A percentile compares a stretch with the other conserved stretches of the same genome.
These are phyloP conservation scores for Candida lessepsii DNA, from an alignment of 805 yeast species.

Conservation along the genomic window DNA sequence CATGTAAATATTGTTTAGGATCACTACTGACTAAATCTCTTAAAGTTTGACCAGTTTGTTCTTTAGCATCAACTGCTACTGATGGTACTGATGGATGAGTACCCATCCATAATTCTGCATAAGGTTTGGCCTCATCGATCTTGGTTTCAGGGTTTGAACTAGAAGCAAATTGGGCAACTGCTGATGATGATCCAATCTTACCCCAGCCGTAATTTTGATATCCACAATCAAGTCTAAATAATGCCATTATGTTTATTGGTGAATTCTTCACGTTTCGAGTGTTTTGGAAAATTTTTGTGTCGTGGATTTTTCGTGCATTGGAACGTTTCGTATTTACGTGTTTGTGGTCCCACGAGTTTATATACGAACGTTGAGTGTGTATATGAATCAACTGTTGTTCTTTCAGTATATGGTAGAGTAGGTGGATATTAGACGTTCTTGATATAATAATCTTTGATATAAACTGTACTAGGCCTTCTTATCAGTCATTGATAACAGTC, in stretches of 20 bases:
- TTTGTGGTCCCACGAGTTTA: neutral
- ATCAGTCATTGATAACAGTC: neutral
- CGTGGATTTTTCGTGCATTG: neutral
- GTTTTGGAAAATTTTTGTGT: neutral
- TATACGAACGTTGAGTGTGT: too few relatives aligned
- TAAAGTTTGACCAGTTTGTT: constrained; percentile 51
- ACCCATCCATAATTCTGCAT: constrained; percentile 99
- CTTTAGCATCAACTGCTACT: constrained; percentile 41
- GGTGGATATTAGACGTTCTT: too few relatives aligned
- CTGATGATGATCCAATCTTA: constrained; percentile 77
- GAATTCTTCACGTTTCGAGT: neutral
- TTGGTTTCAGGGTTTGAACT: constrained; percentile 58
- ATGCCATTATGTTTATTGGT: constrained; percentile 7
- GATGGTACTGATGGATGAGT: constrained; percentile 94
- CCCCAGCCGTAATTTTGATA: constrained; percentile 87
- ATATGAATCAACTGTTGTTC: too few relatives aligned
- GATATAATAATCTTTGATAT: too few relatives aligned
- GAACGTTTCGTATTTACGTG: neutral
- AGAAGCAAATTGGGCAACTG: constrained; percentile 86
- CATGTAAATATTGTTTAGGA: constrained; percentile 62
- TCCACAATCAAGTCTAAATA: constrained; percentile 50
- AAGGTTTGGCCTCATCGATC: constrained; percentile 76
- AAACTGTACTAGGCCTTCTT: too few relatives aligned
- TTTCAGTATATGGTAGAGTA: too few relatives aligned
- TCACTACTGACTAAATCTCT: constrained; percentile 61